Evolutionary conservation across 441 rosid species (phyloP).

Genomic region (Pelargonium citronellum): DNA sequence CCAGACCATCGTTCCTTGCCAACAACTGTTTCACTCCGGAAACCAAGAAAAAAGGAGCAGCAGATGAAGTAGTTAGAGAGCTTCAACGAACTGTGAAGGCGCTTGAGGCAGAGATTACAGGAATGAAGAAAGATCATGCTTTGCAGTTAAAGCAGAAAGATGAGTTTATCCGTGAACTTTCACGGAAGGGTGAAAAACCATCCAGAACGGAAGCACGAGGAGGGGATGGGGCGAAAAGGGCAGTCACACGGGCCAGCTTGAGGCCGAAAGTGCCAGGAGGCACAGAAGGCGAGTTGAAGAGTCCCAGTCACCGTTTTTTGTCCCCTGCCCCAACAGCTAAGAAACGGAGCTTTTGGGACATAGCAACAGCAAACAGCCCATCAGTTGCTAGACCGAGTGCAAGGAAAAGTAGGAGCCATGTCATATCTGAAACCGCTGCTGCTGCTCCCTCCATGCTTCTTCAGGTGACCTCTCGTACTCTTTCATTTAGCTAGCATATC

Average conservation of each 20-base stretch:
- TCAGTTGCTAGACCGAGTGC: conserved; percentile 41
- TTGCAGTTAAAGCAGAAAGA: conserved; percentile 69
- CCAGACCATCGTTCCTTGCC: conserved; percentile 58
- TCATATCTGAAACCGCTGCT: conserved; percentile 33
- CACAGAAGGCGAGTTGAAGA: conserved; percentile 46
- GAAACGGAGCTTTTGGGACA: conserved; percentile 92
- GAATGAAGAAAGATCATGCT: conserved; percentile 67
- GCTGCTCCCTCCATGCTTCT: conserved; percentile 80
- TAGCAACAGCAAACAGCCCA: conserved; percentile 67
- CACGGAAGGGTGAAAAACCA: conserved; percentile 41
- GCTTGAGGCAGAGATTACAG: conserved; percentile 62
- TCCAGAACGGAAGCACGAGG: conserved; percentile 20
- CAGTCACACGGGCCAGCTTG: conserved; percentile 47
- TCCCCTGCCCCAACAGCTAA: conserved; percentile 69
- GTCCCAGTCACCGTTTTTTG: conserved; percentile 67
- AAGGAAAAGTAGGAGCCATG: conserved; percentile 75
- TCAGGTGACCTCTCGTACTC: conserved; percentile 42
- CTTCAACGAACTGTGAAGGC: conserved; percentile 54
- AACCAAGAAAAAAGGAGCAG: conserved; percentile 38
- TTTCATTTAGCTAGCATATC: too few species aligned
- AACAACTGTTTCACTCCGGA: conserved; percentile 78
- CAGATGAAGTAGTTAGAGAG: conserved; percentile 49
- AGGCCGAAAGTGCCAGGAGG: conserved; percentile 44
- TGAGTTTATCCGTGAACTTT: conserved; percentile 46
- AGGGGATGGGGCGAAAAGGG: conserved; percentile 32